These are phyloP conservation scores for Cladosporium cucumerinum DNA, from an alignment of 2,329 filamentous ascomycete genomes.

Conservation along the genomic window DNA sequence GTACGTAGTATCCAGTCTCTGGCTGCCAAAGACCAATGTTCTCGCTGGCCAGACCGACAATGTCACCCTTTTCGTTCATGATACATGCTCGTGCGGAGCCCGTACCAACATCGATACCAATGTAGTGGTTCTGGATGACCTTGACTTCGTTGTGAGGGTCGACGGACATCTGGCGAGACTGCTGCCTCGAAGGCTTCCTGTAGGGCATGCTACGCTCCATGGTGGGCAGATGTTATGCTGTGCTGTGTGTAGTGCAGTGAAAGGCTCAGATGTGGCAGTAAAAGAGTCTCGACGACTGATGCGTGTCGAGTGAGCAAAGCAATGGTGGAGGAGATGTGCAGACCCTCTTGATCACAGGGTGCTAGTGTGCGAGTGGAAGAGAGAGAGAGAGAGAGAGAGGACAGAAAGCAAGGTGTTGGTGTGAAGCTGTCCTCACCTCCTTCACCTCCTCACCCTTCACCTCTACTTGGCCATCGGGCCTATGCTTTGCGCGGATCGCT, in stretches of 20 bases:
- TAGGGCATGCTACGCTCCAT: conserved; percentile 27
- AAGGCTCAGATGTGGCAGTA: neutral
- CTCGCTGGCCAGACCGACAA: conserved; percentile 59
- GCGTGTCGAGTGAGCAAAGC: neutral
- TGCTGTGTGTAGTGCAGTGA: neutral
- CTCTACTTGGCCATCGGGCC: conserved; percentile 11
- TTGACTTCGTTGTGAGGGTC: conserved; percentile 56
- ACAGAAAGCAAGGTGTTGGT: neutral
- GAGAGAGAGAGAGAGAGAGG: neutral
- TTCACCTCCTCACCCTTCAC: neutral
- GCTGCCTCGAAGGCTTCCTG: conserved; percentile 36
- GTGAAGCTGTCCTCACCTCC: neutral
- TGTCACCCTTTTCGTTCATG: conserved; percentile 87
- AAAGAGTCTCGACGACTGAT: neutral
- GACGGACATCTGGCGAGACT: conserved; percentile 47
- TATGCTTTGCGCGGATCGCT: conserved; percentile 3
- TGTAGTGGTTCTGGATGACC: conserved; percentile 58
- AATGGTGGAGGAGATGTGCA: neutral
- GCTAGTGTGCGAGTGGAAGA: neutral
- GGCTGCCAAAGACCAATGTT: conserved; percentile 54
- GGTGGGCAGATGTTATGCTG: conserved; percentile 4
- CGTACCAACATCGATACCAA: conserved; percentile 95
- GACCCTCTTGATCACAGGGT: neutral
- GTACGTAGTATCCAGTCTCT: conserved; percentile 54
- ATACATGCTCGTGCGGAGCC: conserved; percentile 94